A percentile compares a stretch with the other conserved stretches of the same genome.
Conservation (phyloP, 106 monocot genomes). For the Posidonia australis region DNA sequence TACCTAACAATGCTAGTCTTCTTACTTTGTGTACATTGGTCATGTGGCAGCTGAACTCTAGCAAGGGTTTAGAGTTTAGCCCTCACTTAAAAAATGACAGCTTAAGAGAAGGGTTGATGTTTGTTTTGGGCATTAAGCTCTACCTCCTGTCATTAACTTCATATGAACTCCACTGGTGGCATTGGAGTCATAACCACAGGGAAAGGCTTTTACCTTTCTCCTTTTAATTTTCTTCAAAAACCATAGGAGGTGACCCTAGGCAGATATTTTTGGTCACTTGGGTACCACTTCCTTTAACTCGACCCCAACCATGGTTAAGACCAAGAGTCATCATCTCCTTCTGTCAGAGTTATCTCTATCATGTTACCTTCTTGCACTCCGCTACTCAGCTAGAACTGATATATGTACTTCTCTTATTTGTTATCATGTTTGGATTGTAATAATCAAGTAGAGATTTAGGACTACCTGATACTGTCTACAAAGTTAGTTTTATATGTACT, state of each 20-base stretch:
- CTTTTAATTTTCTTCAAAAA: neutral
- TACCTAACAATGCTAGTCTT: slow-evolving; percentile 1
- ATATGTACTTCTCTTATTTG: too few species aligned
- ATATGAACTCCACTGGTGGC: slow-evolving; percentile 1
- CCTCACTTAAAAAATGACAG: neutral
- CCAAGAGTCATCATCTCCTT: neutral
- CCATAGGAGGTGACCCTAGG: slow-evolving; percentile 4
- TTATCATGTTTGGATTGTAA: too few species aligned
- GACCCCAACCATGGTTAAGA: slow-evolving; percentile 5
- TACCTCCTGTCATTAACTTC: slow-evolving; percentile 2
- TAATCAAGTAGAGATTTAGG: too few species aligned
- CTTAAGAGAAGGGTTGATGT: neutral
- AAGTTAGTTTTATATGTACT: too few species aligned
- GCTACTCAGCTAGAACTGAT: too few species aligned
- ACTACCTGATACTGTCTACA: too few species aligned
- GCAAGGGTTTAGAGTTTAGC: slow-evolving; percentile 5
- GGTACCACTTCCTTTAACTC: neutral
- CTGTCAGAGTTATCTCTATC: too few species aligned
- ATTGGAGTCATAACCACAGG: slow-evolving; percentile 5
- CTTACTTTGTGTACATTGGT: slow-evolving; percentile 4
- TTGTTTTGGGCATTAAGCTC: slow-evolving; percentile 11
- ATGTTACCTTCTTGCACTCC: too few species aligned
- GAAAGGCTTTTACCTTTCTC: neutral
- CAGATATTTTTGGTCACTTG: slow-evolving; percentile 12
- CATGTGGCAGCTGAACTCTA: slow-evolving; percentile 7